Evolutionary conservation across 805 yeast genomes (phyloP), one percentile per base, ranked within the genome.

Genomic region (Saccharomycopsis selenospora): DNA sequence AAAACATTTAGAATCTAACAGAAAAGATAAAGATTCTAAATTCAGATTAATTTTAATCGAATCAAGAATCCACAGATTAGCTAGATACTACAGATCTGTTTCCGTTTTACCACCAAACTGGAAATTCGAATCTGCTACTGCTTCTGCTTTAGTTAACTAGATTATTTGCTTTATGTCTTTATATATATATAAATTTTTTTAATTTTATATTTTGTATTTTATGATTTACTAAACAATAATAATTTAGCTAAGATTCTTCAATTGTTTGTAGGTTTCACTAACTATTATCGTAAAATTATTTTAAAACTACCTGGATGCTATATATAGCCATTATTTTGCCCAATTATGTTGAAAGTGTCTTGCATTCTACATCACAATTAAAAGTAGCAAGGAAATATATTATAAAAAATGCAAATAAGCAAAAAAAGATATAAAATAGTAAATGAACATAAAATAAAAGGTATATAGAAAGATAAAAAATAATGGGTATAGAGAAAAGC

Each of bases 111-210:
- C 99, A 67, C 98, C 99, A 73, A 90, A 85, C 93, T 93, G 99
- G 99, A 93, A 93, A 81, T 93, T 86, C 95, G 99, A 93, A 82
- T 91, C 99, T 64, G 96, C 99, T 71, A 93, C 99, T 70, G 99
- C 99, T 71, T 93, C 99, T 68, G 95, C 99, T 75, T 83, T 93
- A 76, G 99, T 93, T 70, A 91, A 91, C 86, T 93, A 89, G 76
- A 69, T 67, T 66, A 58, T 55, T 52, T 58, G 51, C 49, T 50
- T 48, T 53, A 45, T 53, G 33, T 49, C 36, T 30, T 33, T 10
- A n/a, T n/a, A n/a, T n/a, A n/a, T n/a, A n/a, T n/a, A n/a, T n/a
- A n/a, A n/a, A n/a, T n/a, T n/a, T n/a, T n/a, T n/a, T n/a, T n/a
- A n/a, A n/a, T n/a, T n/a, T n/a, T n/a, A n/a, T n/a, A n/a, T n/a